Evolutionary conservation across 1,139 yeast genomes (phyloP).

Genomic region (Arxiozyma slooffiae): DNA sequence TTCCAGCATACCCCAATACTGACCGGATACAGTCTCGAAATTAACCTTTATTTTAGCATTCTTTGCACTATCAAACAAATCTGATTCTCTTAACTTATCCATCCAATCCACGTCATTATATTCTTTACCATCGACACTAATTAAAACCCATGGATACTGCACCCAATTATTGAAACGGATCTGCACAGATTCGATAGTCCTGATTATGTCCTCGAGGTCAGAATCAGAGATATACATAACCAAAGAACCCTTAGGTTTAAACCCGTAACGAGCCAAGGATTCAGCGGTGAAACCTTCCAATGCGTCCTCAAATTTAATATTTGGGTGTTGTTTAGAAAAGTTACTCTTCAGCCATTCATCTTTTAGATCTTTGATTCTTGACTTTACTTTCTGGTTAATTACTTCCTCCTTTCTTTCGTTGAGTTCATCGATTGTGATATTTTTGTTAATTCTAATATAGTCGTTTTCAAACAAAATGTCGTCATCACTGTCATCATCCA

Average conservation of each 20-base stretch:
- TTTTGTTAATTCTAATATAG: background rate
- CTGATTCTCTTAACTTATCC: conserved; percentile 34
- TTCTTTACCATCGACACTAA: conserved; percentile 29
- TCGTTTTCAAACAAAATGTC: background rate
- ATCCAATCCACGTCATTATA: conserved; percentile 41
- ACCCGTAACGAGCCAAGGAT: conserved; percentile 12
- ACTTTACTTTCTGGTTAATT: background rate
- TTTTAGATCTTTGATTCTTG: background rate
- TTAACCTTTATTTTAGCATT: background rate
- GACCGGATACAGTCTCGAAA: background rate
- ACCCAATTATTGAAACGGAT: conserved; percentile 56
- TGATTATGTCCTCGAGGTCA: conserved; percentile 50
- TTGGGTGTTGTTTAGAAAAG: background rate
- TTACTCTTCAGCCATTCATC: background rate
- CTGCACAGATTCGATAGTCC: conserved; percentile 56
- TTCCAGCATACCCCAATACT: conserved; percentile 45
- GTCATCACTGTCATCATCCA: no score
- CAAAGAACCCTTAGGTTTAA: conserved; percentile 54
- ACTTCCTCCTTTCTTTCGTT: background rate
- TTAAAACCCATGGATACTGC: conserved; percentile 66
- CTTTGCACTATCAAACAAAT: background rate
- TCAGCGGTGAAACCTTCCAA: conserved; percentile 4
- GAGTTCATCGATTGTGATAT: background rate
- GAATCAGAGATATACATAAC: conserved; percentile 41
- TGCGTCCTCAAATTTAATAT: conserved; percentile 3